Base-by-base conservation (phyloP, 2,329 filamentous ascomycete species). In the Phyllosticta citriasiana region DNA sequence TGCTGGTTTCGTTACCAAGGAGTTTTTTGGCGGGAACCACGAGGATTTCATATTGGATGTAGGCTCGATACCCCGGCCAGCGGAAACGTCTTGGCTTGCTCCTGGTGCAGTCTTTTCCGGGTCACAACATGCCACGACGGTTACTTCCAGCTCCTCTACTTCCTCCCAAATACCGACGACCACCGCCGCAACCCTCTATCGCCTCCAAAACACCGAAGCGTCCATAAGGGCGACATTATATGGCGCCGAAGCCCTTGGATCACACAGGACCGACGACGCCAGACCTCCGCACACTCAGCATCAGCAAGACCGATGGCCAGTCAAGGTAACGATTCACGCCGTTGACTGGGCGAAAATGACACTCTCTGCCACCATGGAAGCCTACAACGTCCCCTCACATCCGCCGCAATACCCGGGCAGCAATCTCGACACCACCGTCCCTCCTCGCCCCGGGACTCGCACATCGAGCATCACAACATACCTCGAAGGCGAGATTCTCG, bases 401-500 rank as follows among this genome's bases (percentile, higher is more conserved):
- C 69, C 71, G 1, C 69, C 55, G 24, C 71, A 64, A 51, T 72
- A 55, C 64, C 68, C 67, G 61, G 47, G 60, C 51, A 65, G 59
- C 59, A 66, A 63, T 25, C 25, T 64, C 26, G 57, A 57, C 24
- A 30, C 60, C 19, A 22, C 8, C 10, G 35, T 35, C 10, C 14
- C 51, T 16, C 14, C 57, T 16, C 55, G 60, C 14, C 65, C 67
- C 3, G 67, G 65, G 63, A 69, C 69, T 4, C 71, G 67, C 67
- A 76, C 70, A 63, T 76, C 70, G 65, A 76, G 70, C 8, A 88
- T 88, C 61, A 82, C 83, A 16, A 87, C 84, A 2, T 88, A 84
- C 67, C 78, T 88, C 53, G 85, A 87, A 75, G 85, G 85, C 60
- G 85, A 88, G 68, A 86, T 88, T 63, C 82, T 88, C 63, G 85